phyloP scores from a whole-genome alignment of 345 rosid species.

The Corchorus capsularis region DNA sequence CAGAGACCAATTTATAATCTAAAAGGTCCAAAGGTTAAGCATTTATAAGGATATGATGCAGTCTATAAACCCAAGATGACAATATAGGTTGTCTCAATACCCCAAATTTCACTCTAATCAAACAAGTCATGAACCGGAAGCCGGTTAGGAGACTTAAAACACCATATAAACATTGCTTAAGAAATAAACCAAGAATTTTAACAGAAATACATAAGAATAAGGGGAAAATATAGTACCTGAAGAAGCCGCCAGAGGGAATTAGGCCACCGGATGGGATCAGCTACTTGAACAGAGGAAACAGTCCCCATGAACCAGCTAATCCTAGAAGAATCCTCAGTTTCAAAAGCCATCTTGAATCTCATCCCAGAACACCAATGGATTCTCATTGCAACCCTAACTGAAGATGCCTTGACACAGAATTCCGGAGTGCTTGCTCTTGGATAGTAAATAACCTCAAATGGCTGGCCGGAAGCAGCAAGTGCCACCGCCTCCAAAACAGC shows the following conservation, averaged over 20 bases:
- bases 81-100: too few relatives aligned
- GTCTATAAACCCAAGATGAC: too few relatives aligned
- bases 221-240: constrained; percentile 52
- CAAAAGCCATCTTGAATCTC: constrained; percentile 98
- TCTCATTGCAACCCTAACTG: constrained; percentile 70
- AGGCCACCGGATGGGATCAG: constrained; percentile 84
- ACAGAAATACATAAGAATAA: neutral
- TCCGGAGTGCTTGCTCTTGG: constrained; percentile 88
- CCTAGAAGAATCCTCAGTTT: constrained; percentile 88
- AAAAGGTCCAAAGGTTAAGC: too few relatives aligned
- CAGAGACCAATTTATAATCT: neutral
- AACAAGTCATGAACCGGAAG: neutral
- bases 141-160: neutral
- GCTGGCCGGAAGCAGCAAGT: constrained; percentile 64
- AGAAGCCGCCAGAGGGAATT: constrained; percentile 96
- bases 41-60: too few relatives aligned
- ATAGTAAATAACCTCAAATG: constrained; percentile 76
- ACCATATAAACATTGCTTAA: neutral
- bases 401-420: constrained; percentile 67
- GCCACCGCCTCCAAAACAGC: constrained; percentile 72
- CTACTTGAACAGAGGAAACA: constrained; percentile 76
- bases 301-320: constrained; percentile 99
- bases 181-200: neutral
- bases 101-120: neutral
- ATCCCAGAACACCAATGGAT: constrained; percentile 84